Conservation (phyloP, 2,329 filamentous ascomycete species). For the Rutstroemia sydowiana region DNA sequence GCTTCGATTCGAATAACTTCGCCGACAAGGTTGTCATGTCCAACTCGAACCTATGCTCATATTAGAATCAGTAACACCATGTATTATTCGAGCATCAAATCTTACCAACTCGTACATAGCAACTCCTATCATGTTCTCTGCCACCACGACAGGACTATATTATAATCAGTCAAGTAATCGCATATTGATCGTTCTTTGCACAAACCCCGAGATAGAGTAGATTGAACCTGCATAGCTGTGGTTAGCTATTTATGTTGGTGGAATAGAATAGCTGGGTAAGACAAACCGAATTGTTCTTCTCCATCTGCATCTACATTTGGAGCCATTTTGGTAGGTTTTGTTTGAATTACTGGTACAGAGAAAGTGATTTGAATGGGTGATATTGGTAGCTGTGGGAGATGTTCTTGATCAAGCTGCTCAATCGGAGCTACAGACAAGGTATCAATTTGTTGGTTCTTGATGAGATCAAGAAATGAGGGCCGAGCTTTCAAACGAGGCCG, state of each 20-base stretch:
- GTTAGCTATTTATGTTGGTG: slow-evolving; percentile 18
- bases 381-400: slow-evolving; percentile 38
- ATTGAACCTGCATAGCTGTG: slow-evolving; percentile 42
- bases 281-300: slow-evolving; percentile 50
- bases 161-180: slow-evolving; percentile 12
- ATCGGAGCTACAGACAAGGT: slow-evolving; percentile 28
- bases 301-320: slow-evolving; percentile 36
- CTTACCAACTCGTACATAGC: slow-evolving; percentile 93
- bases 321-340: slow-evolving; percentile 30
- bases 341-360: slow-evolving; percentile 14
- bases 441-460: slow-evolving; percentile 43
- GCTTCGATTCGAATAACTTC: slow-evolving; percentile 97
- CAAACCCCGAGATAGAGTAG: slow-evolving; percentile 62
- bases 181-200: not conserved
- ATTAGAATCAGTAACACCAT: not conserved
- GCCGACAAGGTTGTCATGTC: slow-evolving; percentile 84
- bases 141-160: slow-evolving; percentile 79
- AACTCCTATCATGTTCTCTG: slow-evolving; percentile 97
- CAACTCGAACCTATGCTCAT: slow-evolving; percentile 70
- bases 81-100: not conserved
- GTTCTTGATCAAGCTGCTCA: slow-evolving; percentile 28
- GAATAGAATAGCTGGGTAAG: slow-evolving; percentile 8
- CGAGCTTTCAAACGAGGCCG: slow-evolving; percentile 50
- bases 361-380: slow-evolving; percentile 22
- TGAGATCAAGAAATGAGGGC: slow-evolving; percentile 55